Evolutionary conservation across 441 rosid genomes (phyloP), one percentile per base, ranked within the genome.

Genomic region (Brassica hybrid): DNA sequence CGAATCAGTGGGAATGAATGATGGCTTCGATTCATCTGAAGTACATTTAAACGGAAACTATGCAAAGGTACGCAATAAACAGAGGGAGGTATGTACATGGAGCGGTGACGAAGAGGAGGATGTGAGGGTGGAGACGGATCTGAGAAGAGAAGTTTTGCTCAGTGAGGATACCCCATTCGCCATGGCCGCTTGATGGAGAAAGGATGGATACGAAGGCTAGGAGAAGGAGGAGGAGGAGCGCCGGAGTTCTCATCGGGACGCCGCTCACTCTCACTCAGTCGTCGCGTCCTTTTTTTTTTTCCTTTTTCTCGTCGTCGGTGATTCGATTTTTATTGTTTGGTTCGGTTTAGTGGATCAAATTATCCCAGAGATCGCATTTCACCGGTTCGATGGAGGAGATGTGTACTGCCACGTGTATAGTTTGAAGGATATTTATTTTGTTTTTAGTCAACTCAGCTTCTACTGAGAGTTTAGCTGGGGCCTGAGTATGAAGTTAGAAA

Each of bases 111-210:
- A 93, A 11, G 65, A 93, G 90, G 83, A 96, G 93, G 74, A 86
- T 77, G 86, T 88, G 89, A 61, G 92, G 83, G 54, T 93, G 86
- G 79, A 84, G 83, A 64, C 87, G 89, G 86, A 91, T 93, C 94
- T 89, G 93, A 72, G 98, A 87, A 69, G 97, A 90, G 85, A 89
- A 89, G 82, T 90, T 93, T 25, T 83, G 91, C 65, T 88, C 87
- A 63, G 91, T 86, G 56, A 96, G 89, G 58, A 84, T 83, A 79
- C 81, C 86, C 97, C 99, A 96, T 76, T 83, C 83, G 25, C 80
- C 84, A 56, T 73, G 50, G 43, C 80, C 72, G 78, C 13, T 73
- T 36, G 85, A 38, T n/a, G 71, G 14, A 59, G 45, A 0, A 41
- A 76, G 5, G 13, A 25, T 3, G 66, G 57, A 75, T 14, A 72